phyloP scores from a whole-genome alignment of 1,284 basidiomycete species.

The Afroboletus lepidellus region DNA sequence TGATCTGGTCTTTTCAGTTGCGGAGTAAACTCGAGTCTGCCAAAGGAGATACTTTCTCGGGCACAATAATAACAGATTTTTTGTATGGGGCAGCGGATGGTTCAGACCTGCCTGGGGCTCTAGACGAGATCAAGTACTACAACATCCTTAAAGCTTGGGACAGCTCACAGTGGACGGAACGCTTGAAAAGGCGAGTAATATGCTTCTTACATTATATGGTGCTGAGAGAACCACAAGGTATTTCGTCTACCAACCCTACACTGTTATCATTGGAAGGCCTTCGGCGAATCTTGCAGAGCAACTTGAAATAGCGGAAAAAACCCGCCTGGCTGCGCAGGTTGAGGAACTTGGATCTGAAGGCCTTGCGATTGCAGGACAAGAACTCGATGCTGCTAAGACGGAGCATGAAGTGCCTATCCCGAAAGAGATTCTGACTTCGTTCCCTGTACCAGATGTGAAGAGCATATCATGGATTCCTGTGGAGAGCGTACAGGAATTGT shows the following conservation, averaged over 20 bases:
- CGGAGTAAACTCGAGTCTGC: conserved; percentile 73
- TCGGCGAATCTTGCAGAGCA: conserved; percentile 83
- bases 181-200: conserved; percentile 71
- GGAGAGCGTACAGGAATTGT: conserved; percentile 71
- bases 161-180: conserved; percentile 72
- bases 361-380: conserved; percentile 66
- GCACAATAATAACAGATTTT: conserved; percentile 81
- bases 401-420: conserved; percentile 89
- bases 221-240: conserved; percentile 51
- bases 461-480: conserved; percentile 96
- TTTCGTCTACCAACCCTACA: conserved; percentile 68
- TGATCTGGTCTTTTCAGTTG: conserved; percentile 43
- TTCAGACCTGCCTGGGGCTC: conserved; percentile 68
- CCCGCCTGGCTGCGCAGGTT: conserved; percentile 71
- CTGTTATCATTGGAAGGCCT: conserved; percentile 84
- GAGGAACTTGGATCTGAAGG: conserved; percentile 78
- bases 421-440: conserved; percentile 73
- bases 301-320: conserved; percentile 82
- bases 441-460: conserved; percentile 86
- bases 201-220: background rate
- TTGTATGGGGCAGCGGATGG: conserved; percentile 87
- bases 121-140: conserved; percentile 83
- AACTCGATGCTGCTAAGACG: conserved; percentile 80
- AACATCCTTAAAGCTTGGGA: conserved; percentile 70
- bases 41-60: conserved; percentile 75